These are phyloP conservation scores for Trichoderma lentiforme DNA, from an alignment of 2,329 filamentous ascomycete genomes.

Conservation along the genomic window DNA sequence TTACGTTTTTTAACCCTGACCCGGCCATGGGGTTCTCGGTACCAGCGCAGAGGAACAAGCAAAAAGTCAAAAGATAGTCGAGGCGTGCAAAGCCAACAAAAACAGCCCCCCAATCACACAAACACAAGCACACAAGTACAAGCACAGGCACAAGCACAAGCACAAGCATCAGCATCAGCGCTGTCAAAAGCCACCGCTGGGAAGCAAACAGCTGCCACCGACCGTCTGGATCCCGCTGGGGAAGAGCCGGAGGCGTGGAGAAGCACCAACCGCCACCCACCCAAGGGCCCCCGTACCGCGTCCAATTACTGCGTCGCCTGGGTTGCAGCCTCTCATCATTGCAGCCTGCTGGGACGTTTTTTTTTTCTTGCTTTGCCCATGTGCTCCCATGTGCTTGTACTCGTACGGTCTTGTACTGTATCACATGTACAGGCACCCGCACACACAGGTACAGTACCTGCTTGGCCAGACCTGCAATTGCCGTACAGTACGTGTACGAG, in stretches of 20 bases:
- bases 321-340: conserved; percentile 8
- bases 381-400: not conserved
- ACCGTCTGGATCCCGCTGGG: conserved; percentile 7
- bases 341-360: not conserved
- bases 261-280: not conserved
- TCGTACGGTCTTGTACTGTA: not conserved
- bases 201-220: conserved; percentile 5
- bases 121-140: not conserved
- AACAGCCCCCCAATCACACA: not conserved
- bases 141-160: not conserved
- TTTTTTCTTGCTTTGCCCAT: not conserved
- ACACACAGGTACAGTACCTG: not conserved
- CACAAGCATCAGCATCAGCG: not conserved
- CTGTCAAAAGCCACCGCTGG: not conserved
- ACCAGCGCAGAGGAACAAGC: not conserved
- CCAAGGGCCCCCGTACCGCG: not conserved
- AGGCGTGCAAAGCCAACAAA: not conserved
- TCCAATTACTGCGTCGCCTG: not conserved
- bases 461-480: not conserved
- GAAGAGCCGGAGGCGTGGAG: not conserved
- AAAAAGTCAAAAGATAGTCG: not conserved
- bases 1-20: not conserved
- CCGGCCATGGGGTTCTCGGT: not conserved
- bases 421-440: not conserved
- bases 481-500: too few species aligned